Evolutionary conservation across 1,284 basidiomycete species (phyloP).

Genomic region (Naganishia cerealis): DNA sequence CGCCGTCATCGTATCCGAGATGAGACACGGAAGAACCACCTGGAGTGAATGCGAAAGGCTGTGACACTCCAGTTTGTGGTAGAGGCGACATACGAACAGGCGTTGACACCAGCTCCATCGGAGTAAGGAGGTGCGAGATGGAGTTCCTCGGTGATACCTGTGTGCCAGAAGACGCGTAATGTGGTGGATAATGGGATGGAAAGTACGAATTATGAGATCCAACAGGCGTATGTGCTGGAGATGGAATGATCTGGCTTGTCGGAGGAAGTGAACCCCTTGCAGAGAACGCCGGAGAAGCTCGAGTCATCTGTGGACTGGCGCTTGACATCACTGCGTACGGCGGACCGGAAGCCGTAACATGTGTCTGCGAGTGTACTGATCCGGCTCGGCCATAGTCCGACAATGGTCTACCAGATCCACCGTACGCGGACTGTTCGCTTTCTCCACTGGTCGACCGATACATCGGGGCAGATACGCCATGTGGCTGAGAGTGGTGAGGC

Average conservation of each 20-base stretch:
- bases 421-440: slow-evolving; percentile 3
- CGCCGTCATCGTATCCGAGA: not conserved
- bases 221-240: not conserved
- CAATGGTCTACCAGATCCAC: not conserved
- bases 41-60: slow-evolving; percentile 16
- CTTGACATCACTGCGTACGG: not conserved
- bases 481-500: not conserved
- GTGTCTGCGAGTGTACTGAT: slow-evolving; percentile 1
- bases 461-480: slow-evolving; percentile 3
- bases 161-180: not conserved
- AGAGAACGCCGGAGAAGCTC: slow-evolving; percentile 4
- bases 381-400: not conserved
- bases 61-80: slow-evolving; percentile 5
- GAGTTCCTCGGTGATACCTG: slow-evolving; percentile 14
- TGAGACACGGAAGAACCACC: not conserved
- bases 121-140: slow-evolving; percentile 14
- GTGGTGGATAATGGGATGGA: slow-evolving; percentile 4
- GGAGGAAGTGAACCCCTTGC: slow-evolving; percentile 1
- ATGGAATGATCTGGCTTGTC: not conserved
- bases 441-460: slow-evolving; percentile 14
- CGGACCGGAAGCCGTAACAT: not conserved
- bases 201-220: slow-evolving; percentile 10
- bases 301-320: not conserved
- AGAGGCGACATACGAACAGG: not conserved
- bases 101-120: not conserved